These are phyloP conservation scores for Magnaporthiopsis incrustans DNA, from an alignment of 2,329 filamentous ascomycete species.

Conservation along the genomic window DNA sequence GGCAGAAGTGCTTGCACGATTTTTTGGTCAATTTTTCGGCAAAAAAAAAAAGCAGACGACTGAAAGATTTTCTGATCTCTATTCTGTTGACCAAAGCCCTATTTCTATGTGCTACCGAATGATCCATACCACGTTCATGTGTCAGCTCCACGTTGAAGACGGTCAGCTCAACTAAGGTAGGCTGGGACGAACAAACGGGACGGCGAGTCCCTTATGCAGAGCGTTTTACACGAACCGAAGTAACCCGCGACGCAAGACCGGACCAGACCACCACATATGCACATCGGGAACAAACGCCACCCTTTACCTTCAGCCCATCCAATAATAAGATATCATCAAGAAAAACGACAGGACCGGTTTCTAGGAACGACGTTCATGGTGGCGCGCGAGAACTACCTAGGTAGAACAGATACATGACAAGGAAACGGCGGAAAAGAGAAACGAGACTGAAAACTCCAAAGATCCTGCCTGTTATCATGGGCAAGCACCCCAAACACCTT, in stretches of 20 bases:
- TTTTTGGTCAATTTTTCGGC: no score
- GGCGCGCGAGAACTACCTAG: slow-evolving; percentile 8
- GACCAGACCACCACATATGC: background rate
- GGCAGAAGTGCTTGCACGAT: background rate
- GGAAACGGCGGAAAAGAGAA: slow-evolving; percentile 2
- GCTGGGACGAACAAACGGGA: background rate
- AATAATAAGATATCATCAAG: background rate
- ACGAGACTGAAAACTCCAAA: slow-evolving; percentile 7
- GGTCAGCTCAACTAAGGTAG: background rate
- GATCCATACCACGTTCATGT: background rate
- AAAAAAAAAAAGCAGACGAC: no score
- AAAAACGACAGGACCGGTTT: background rate
- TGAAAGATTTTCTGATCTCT: no score
- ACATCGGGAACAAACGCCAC: background rate
- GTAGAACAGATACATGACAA: slow-evolving; percentile 7
- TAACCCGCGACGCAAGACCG: background rate
- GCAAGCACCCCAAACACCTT: slow-evolving; percentile 8
- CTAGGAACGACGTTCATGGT: slow-evolving; percentile 5
- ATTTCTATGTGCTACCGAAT: background rate
- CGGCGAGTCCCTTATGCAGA: background rate
- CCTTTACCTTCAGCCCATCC: background rate
- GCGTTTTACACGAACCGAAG: background rate
- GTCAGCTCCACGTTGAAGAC: no score
- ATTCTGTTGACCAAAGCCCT: no score
- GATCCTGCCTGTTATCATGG: slow-evolving; percentile 9